Conservation (phyloP, 164 flowering plant species). For the Brasenia schreberi region DNA sequence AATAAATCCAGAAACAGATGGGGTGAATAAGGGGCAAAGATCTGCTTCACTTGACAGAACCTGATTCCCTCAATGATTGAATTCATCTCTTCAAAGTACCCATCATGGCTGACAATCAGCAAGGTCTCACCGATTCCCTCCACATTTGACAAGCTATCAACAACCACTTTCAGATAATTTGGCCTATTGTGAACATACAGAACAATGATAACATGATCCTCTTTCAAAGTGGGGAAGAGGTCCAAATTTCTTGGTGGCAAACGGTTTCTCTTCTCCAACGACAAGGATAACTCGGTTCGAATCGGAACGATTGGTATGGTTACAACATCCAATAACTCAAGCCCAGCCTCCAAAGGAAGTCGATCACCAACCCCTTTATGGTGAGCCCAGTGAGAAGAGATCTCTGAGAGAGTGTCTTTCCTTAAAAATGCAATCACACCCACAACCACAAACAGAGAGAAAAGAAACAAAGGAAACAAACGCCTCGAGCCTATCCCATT, state of each 20-base stretch:
- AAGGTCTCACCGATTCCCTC: conserved; percentile 71
- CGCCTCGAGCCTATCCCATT: conserved; percentile 35
- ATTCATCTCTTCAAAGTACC: conserved; percentile 79
- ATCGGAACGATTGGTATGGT: conserved; percentile 24
- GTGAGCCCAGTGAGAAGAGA: conserved; percentile 2
- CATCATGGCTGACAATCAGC: conserved; percentile 84
- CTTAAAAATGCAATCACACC: conserved; percentile 22
- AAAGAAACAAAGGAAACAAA: conserved; percentile 23
- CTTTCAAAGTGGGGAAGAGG: conserved; percentile 44
- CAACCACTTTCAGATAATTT: conserved; percentile 59
- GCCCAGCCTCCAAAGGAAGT: neutral
- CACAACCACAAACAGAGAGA: conserved; percentile 29
- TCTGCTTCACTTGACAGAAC: conserved; percentile 91
- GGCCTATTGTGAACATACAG: conserved; percentile 94
- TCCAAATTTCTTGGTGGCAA: conserved; percentile 69
- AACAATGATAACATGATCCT: conserved; percentile 54
- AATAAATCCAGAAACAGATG: conserved; percentile 55
- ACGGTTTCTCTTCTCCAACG: conserved; percentile 39
- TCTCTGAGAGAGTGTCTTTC: conserved; percentile 18
- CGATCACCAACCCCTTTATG: conserved; percentile 9
- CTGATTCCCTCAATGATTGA: conserved; percentile 51
- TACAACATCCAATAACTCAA: neutral
- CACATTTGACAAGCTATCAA: conserved; percentile 61
- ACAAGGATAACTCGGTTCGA: conserved; percentile 41
- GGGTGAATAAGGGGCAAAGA: conserved; percentile 81